Evolutionary conservation across 2,329 filamentous ascomycete species (phyloP), one percentile per base, ranked within the genome.

Genomic region (Colletotrichum sp.): DNA sequence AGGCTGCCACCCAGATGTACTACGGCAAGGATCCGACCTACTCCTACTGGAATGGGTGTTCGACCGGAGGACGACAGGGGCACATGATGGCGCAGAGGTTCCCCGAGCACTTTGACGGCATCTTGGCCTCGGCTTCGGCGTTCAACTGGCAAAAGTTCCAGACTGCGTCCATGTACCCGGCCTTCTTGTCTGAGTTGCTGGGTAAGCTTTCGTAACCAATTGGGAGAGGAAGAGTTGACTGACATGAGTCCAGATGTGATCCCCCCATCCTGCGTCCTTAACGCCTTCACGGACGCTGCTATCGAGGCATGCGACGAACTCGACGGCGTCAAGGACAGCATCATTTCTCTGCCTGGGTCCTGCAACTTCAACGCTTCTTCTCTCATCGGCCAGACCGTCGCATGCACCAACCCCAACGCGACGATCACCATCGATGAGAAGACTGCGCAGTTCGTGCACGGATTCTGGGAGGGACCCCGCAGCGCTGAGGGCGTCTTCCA

Each of bases 11-110:
- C 2, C 78, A 86, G 16, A 80, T 82, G 1, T 91, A 89, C 81
- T 92, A 92, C 78, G 82, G 82, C 3, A 76, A 72, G 3, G 6
- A 34, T 0, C 80, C 84, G 3, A 80, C 82, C 1, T 88, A 87
- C 72, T 89, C 86, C 0, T 93, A 92, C 81, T 92, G 89, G 76
- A 80, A 89, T 3, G 91, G 91, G 8, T 93, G 91, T 80, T 92
- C 90, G 0, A 88, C 90, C 0, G 92, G 92, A 10, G 91, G 92
- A 1, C 85, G 91, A 1, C 90, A 92, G 83, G 91, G 90, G 5
- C 83, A 91, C 44, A 89, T 89, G 69, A 87, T 87, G 15, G 87
- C 89, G 0, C 87, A 92, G 77, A 79, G 83, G n/a, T 91, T 87
- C 75, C 90, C 91, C 0, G 84, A 88, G 1, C 90, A 92, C 76